These are phyloP conservation scores for Pythium guiyangense DNA, from an alignment of 352 stramenopile species.

Conservation along the genomic window DNA sequence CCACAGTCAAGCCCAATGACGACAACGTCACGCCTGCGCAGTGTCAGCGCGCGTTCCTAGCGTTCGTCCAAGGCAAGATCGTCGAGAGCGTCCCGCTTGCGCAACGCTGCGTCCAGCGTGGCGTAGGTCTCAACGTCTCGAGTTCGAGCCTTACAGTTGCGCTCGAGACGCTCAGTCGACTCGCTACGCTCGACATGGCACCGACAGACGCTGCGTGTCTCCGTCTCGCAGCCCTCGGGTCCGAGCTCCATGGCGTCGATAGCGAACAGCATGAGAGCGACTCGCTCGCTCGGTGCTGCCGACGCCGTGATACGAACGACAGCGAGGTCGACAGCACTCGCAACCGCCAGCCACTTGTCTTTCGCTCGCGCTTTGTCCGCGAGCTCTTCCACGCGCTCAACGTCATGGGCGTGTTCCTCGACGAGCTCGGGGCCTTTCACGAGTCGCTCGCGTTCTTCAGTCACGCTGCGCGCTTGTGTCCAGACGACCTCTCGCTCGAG, in stretches of 20 bases:
- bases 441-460: conserved; percentile 42
- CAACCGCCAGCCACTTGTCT: conserved; percentile 9
- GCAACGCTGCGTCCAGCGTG: conserved; percentile 7
- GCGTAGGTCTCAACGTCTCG: background rate
- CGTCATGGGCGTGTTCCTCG: conserved; percentile 60
- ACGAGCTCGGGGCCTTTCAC: conserved; percentile 47
- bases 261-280: background rate
- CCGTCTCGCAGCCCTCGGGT: background rate
- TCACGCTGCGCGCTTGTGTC: conserved; percentile 27
- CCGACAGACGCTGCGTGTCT: conserved; percentile 21
- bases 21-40: background rate
- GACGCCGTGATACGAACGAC: background rate
- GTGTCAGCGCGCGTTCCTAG: conserved; percentile 24
- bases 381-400: conserved; percentile 44
- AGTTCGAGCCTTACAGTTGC: conserved; percentile 20
- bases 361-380: conserved; percentile 32
- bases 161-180: conserved; percentile 15
- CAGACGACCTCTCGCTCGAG: conserved; percentile 31
- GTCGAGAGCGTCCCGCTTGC: conserved; percentile 4
- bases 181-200: conserved; percentile 16
- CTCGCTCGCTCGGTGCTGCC: background rate
- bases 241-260: background rate
- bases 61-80: conserved; percentile 27
- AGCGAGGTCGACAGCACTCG: background rate
- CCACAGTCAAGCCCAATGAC: too few relatives aligned